Percentiles rank a stretch among this genome's conserved stretches.
Conservation (phyloP, 2,329 filamentous ascomycete genomes). For the Cladophialophora immunda region DNA sequence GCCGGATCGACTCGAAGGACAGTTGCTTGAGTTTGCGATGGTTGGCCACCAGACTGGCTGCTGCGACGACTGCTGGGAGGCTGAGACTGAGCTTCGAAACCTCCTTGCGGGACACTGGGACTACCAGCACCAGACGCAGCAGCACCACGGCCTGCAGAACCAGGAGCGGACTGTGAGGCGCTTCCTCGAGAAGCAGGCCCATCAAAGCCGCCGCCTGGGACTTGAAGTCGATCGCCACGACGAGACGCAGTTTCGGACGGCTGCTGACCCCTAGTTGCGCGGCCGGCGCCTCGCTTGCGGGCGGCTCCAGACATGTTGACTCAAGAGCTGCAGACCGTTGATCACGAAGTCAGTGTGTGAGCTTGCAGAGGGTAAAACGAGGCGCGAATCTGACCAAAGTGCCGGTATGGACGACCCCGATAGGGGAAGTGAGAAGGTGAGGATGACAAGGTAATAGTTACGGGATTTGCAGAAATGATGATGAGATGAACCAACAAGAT, state of each 20-base stretch:
- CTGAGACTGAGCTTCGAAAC: slow-evolving; percentile 21
- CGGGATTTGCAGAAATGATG: neutral
- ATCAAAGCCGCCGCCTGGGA: slow-evolving; percentile 37
- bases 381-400: neutral
- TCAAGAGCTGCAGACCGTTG: slow-evolving; percentile 12
- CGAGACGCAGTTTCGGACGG: slow-evolving; percentile 43
- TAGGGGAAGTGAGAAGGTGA: neutral
- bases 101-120: slow-evolving; percentile 26
- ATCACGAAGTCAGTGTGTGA: slow-evolving; percentile 15
- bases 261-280: slow-evolving; percentile 42
- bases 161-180: slow-evolving; percentile 35
- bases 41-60: slow-evolving; percentile 26
- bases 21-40: slow-evolving; percentile 16
- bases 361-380: slow-evolving; percentile 4
- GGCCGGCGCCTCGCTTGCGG: slow-evolving; percentile 38
- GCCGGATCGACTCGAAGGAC: slow-evolving; percentile 37
- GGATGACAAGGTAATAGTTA: neutral
- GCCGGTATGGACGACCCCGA: neutral
- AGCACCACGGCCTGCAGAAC: slow-evolving; percentile 26
- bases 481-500: neutral
- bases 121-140: slow-evolving; percentile 30
- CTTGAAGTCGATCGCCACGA: slow-evolving; percentile 31
- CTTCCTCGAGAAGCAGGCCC: slow-evolving; percentile 41
- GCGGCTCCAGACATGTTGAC: slow-evolving; percentile 39
- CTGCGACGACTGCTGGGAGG: slow-evolving; percentile 21